Conservation (phyloP, 1,284 basidiomycete genomes). For the Leccinum griseonigrum region DNA sequence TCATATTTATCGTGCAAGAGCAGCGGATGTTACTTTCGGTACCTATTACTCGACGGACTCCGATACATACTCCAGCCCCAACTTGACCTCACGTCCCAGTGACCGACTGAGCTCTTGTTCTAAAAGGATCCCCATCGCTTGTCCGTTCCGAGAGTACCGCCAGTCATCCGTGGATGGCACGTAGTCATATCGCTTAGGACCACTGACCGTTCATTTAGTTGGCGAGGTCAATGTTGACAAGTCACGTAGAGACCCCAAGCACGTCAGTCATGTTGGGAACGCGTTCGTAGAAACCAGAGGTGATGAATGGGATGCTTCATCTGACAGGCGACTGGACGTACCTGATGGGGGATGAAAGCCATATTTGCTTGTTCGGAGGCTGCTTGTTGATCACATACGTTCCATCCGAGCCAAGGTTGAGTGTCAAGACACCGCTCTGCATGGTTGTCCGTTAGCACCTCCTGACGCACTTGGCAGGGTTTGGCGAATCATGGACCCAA, state of each 20-base stretch:
- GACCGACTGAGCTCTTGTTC: slow-evolving; percentile 59
- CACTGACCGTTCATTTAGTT: slow-evolving; percentile 45
- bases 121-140: slow-evolving; percentile 62
- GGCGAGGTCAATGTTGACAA: not conserved
- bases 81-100: slow-evolving; percentile 34
- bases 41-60: slow-evolving; percentile 11
- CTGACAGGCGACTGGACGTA: slow-evolving; percentile 29
- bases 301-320: not conserved
- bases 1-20: slow-evolving; percentile 4
- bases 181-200: slow-evolving; percentile 89
- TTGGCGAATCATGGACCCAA: slow-evolving; percentile 17
- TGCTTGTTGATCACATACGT: slow-evolving; percentile 99
- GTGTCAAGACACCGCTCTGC: slow-evolving; percentile 88
- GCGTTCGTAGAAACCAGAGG: not conserved
- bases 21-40: not conserved
- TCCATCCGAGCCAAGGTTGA: slow-evolving; percentile 78
- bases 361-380: slow-evolving; percentile 98
- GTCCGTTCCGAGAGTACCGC: slow-evolving; percentile 75
- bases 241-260: not conserved
- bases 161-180: slow-evolving; percentile 55
- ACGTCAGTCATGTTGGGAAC: not conserved
- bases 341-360: slow-evolving; percentile 92
- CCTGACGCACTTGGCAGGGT: slow-evolving; percentile 11
- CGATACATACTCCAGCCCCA: slow-evolving; percentile 34
- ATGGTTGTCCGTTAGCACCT: slow-evolving; percentile 13